These are phyloP conservation scores for Colletotrichum agaves DNA, from an alignment of 2,329 filamentous ascomycete genomes.

Conservation along the genomic window DNA sequence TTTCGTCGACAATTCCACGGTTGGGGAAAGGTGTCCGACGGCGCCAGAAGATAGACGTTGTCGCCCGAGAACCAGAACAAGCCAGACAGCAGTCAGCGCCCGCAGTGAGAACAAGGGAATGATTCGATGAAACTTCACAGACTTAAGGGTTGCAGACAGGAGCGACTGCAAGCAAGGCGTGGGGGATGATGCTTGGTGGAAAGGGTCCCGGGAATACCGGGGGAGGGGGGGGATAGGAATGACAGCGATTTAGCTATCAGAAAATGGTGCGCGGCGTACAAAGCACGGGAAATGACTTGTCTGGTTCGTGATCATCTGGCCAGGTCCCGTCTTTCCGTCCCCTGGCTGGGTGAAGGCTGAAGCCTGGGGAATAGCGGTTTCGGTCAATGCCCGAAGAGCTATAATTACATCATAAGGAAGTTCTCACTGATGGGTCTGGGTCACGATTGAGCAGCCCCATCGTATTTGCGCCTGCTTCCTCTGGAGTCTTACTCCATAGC, in stretches of 20 bases:
- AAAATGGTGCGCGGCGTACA: background rate
- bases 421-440: background rate
- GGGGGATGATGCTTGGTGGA: background rate
- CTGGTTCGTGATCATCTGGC: background rate
- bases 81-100: background rate
- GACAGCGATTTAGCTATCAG: background rate
- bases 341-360: background rate
- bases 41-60: background rate
- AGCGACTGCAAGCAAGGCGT: too few relatives aligned
- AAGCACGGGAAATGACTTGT: constrained; percentile 2
- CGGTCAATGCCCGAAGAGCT: constrained; percentile 34
- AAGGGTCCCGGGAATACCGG: background rate
- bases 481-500: background rate
- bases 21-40: constrained; percentile 23
- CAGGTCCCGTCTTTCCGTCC: background rate
- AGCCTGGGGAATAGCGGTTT: constrained; percentile 9
- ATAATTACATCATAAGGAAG: constrained; percentile 34
- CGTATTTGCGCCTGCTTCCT: background rate
- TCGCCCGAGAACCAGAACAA: background rate
- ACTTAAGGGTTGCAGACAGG: background rate
- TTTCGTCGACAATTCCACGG: background rate
- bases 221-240: background rate
- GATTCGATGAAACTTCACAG: background rate
- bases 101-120: background rate
- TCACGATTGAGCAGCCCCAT: background rate